Evolutionary conservation across 2,329 filamentous ascomycete species (phyloP).

Genomic region (Fusarium haematococcum): DNA sequence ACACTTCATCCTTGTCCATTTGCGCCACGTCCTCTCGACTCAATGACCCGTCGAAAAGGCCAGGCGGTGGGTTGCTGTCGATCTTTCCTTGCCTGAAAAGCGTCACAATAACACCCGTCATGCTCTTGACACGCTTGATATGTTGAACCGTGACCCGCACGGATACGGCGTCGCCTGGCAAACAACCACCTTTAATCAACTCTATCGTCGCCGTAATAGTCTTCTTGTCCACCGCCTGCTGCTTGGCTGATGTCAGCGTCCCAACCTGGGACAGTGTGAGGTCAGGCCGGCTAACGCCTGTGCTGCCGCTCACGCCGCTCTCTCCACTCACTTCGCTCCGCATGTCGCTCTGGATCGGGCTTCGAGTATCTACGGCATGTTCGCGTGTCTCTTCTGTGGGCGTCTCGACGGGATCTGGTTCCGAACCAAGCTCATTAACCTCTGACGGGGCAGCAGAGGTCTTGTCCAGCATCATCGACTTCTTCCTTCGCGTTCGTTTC

Average conservation of each 20-base stretch:
- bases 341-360: conserved; percentile 63
- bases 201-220: conserved; percentile 91
- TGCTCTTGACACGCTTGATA: conserved; percentile 88
- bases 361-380: conserved; percentile 50
- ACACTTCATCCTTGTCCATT: conserved; percentile 83
- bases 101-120: conserved; percentile 93
- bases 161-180: conserved; percentile 86
- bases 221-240: conserved; percentile 69
- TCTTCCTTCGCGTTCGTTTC: conserved; percentile 74
- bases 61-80: conserved; percentile 74
- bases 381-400: conserved; percentile 56
- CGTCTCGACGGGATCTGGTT: conserved; percentile 54
- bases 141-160: conserved; percentile 87
- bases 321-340: conserved; percentile 78
- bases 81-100: conserved; percentile 92
- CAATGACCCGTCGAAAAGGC: conserved; percentile 62
- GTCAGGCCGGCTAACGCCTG: conserved; percentile 66
- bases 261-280: conserved; percentile 52
- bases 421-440: conserved; percentile 49
- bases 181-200: conserved; percentile 82
- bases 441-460: conserved; percentile 58
- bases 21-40: conserved; percentile 75
- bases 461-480: conserved; percentile 60
- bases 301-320: conserved; percentile 76
- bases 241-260: conserved; percentile 51